Evolutionary conservation across 73 alveolate genomes (phyloP).

Genomic region (Tetrahymena borealis): DNA sequence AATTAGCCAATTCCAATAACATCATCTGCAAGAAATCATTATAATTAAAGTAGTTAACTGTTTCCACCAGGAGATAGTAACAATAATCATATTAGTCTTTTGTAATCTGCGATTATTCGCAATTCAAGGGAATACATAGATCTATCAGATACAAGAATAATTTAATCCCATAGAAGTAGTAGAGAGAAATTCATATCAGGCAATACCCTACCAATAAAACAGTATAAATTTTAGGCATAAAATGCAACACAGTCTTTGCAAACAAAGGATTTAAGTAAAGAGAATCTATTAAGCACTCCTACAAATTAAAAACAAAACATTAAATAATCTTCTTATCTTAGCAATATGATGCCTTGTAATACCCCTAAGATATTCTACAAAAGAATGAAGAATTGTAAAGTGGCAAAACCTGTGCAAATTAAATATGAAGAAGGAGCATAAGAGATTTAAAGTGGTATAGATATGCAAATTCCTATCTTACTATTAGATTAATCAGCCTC

Average conservation of each 20-base stretch:
- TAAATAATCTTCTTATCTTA: background rate
- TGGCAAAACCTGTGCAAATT: background rate
- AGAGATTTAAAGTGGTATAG: background rate
- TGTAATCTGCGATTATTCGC: background rate
- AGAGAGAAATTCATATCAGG: background rate
- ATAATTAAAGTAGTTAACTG: no score
- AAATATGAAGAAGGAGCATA: background rate
- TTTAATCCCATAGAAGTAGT: background rate
- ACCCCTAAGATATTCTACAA: background rate
- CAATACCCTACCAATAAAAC: background rate
- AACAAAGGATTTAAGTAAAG: no score
- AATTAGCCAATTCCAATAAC: background rate
- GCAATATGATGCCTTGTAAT: background rate
- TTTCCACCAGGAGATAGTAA: no score
- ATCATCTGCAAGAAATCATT: no score
- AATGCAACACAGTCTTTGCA: no score
- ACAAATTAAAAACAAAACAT: background rate
- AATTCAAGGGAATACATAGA: background rate
- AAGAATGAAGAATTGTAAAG: background rate
- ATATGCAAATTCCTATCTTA: background rate
- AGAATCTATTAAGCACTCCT: no score
- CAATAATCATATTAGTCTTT: no score
- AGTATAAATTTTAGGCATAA: background rate
- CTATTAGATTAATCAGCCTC: background rate
- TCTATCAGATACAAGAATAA: background rate